Evolutionary conservation across 257 asterid genomes (phyloP), one percentile per base, ranked within the genome.

Genomic region (Fraxinus excelsior): DNA sequence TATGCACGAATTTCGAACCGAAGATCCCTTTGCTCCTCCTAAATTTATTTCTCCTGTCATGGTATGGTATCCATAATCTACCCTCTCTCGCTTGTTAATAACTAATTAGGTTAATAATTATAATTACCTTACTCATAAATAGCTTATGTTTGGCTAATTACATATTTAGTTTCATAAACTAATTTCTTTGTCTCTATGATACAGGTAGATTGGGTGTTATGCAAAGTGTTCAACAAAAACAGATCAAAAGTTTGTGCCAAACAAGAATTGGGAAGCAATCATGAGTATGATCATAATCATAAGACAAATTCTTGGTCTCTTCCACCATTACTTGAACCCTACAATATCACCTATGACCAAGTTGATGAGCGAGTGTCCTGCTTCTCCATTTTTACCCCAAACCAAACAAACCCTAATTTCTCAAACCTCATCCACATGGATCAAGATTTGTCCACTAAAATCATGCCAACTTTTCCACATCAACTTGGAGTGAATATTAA

Each of bases 151-250:
- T 35, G 40, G 7, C 40, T 7, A 7, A 35, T 35, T 35, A 6
- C 7, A 35, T 35, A 35, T n/a, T 35, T 28, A 28, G 2, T 28
- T 28, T 28, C 31, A 28, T 28, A 28, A 28, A 28, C 31, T n/a
- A n/a, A n/a, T 28, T 28, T 28, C 46, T 40, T 40, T 40, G 46
- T 40, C 46, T 40, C 46, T 40, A 9, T 40, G 46, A 23, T 81
- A 42, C 92, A 91, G 94, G 94, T 85, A 66, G 97, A 94, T 79
- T 94, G 98, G 98, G 98, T 94, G 64, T 79, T 94, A 40, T 94
- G 98, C 77, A 87, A 93, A 80, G 88, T 92, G 58, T 90, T 92
- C 88, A 79, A 82, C 91, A 94, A 94, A 79, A 92, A 72, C 81
- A 77, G 76, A 23, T 21, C 67, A 34, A 92, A 89, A 75, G 51